Base-by-base conservation (phyloP, 129 eudicot genomes). In the Chrysanthemum makinoi region DNA sequence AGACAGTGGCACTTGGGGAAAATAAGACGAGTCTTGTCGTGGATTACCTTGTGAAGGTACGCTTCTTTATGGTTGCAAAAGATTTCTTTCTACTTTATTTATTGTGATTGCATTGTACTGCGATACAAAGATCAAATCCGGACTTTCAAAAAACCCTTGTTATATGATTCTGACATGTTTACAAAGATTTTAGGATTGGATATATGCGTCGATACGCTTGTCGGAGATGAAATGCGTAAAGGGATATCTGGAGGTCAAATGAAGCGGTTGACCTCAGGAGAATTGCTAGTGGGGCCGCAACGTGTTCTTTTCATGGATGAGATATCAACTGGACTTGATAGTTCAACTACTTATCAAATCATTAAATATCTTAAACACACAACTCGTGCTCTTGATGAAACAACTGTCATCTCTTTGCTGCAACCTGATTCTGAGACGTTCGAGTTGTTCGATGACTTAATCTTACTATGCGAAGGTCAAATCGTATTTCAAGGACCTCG, bases 241-340 rank as follows among this genome's bases (percentile, higher is more conserved):
- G 97, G 97, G 62, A 91, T 91, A 59, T 91, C 97, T 57, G 97
- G 97, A 16, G 97, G 97, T 69, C 97, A 91, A 77, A 88, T 84
- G 89, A 91, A 88, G 77, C 90, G 97, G 52, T 86, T 91, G 47
- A 88, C 97, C 14, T 88, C 96, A 0, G 97, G 96, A 77, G 97
- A 91, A 74, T 69, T 88, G 68, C 86, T 91, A 47, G 83, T 91
- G 77, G 96, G 97, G 17, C 80, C 91, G 47, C 82, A 94, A 16
- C 69, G 91, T 79, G 97, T 84, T 56, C 87, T 86, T 46, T 75
- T 91, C 58, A 86, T 91, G 96, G 97, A 91, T 64, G 97, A 91
- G 75, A 91, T 91, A 73, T 91, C 97, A 54, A 91, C 97, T 10
- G 97, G 97, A 47, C 83, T 91, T n/a, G 97, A 91, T 69, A 91